phyloP scores from a whole-genome alignment of 331 rosid species.

The Arachis monticola region DNA sequence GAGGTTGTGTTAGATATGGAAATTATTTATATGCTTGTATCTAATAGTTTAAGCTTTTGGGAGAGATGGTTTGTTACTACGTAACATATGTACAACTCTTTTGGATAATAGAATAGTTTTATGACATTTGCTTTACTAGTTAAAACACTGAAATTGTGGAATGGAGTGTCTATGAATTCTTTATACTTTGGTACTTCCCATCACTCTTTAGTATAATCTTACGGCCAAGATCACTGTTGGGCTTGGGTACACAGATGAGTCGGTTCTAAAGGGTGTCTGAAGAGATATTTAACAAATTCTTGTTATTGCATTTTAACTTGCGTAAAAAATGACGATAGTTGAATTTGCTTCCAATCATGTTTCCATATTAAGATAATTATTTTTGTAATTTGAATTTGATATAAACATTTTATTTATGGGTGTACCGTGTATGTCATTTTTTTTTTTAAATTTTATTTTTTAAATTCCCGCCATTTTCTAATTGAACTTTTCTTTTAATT shows the following conservation, averaged over 20 bases:
- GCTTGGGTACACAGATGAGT: background rate
- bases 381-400: conserved; percentile 12
- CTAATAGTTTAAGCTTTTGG: too few species aligned
- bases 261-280: conserved; percentile 19
- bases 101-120: too few species aligned
- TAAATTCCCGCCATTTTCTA: background rate
- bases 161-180: background rate
- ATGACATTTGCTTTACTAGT: background rate
- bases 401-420: background rate
- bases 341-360: conserved; percentile 2
- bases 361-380: conserved; percentile 14
- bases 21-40: too few species aligned
- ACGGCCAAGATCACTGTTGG: background rate
- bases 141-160: conserved; percentile 16
- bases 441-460: too few species aligned
- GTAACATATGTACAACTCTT: too few species aligned
- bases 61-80: too few species aligned
- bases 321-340: conserved; percentile 19
- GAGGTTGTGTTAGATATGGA: too few species aligned
- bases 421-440: background rate
- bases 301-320: conserved; percentile 20
- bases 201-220: conserved; percentile 2
- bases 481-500: background rate
- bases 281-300: conserved; percentile 6
- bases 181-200: conserved; percentile 13